phyloP scores from a whole-genome alignment of 306 rosid species.

The Albizia julibrissin region DNA sequence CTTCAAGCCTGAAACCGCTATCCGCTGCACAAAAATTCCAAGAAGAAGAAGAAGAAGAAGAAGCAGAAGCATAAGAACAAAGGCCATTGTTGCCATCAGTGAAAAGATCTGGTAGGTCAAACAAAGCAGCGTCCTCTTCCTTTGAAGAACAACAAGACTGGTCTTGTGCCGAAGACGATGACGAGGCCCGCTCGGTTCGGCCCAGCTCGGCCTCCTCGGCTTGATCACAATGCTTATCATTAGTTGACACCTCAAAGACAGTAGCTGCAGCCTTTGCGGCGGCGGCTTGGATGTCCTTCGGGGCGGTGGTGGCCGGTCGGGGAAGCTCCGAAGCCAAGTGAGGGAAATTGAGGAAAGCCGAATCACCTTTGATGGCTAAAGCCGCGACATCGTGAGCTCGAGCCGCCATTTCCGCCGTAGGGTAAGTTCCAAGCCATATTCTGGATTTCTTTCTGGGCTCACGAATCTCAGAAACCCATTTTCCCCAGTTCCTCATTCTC shows the following conservation, averaged over 20 bases:
- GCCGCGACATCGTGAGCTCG: constrained; percentile 95
- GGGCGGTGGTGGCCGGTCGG: constrained; percentile 59
- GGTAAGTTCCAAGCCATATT: constrained; percentile 92
- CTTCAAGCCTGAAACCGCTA: constrained; percentile 59
- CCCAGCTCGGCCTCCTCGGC: background rate
- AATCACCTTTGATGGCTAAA: constrained; percentile 75
- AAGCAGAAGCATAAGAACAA: constrained; percentile 45
- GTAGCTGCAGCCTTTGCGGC: constrained; percentile 78
- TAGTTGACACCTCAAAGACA: constrained; percentile 18
- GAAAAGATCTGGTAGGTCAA: constrained; percentile 90
- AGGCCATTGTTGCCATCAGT: constrained; percentile 46
- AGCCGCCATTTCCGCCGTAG: constrained; percentile 91
- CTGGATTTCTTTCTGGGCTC: constrained; percentile 92
- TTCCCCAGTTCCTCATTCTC: constrained; percentile 85
- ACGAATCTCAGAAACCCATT: constrained; percentile 90
- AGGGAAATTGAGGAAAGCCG: constrained; percentile 88
- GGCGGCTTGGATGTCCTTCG: constrained; percentile 90
- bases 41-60: constrained; percentile 44
- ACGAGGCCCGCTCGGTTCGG: constrained; percentile 29
- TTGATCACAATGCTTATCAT: background rate
- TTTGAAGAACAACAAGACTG: background rate
- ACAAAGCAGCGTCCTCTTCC: constrained; percentile 65
- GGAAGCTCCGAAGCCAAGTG: constrained; percentile 62
- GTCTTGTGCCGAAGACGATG: background rate
- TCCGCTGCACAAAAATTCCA: constrained; percentile 71